These are phyloP conservation scores for Dendrothele bispora DNA, from an alignment of 768 basidiomycete species.

Conservation along the genomic window DNA sequence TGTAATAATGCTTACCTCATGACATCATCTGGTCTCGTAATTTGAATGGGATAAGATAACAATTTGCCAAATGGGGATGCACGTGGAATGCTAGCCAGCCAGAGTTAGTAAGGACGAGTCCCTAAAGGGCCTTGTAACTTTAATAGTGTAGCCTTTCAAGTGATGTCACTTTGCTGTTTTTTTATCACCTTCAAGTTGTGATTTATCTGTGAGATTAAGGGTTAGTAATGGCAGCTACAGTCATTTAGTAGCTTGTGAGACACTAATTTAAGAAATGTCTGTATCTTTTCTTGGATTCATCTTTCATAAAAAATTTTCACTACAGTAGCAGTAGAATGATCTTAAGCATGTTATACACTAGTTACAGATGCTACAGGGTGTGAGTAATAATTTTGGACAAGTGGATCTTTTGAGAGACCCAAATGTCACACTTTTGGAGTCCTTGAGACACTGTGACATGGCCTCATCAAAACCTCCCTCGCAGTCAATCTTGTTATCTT, in stretches of 20 bases:
- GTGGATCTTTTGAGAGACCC: neutral
- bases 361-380: neutral
- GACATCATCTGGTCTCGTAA: too few relatives aligned
- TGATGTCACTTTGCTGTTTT: too few relatives aligned
- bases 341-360: neutral
- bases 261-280: neutral
- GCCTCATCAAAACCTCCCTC: neutral
- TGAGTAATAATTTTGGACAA: neutral
- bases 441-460: slow-evolving; percentile 1
- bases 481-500: neutral
- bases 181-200: too few relatives aligned
- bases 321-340: neutral
- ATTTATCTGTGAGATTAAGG: too few relatives aligned
- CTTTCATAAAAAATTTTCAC: neutral
- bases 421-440: slow-evolving; percentile 1
- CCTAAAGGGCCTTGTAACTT: too few relatives aligned
- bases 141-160: too few relatives aligned
- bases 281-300: neutral
- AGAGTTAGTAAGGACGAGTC: too few relatives aligned
- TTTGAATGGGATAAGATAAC: too few relatives aligned
- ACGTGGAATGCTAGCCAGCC: too few relatives aligned
- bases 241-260: neutral
- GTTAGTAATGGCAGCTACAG: too few relatives aligned
- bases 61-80: too few relatives aligned
- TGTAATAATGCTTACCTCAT: too few relatives aligned